Evolutionary conservation across 768 basidiomycete species (phyloP).

Genomic region (Suillus discolor): DNA sequence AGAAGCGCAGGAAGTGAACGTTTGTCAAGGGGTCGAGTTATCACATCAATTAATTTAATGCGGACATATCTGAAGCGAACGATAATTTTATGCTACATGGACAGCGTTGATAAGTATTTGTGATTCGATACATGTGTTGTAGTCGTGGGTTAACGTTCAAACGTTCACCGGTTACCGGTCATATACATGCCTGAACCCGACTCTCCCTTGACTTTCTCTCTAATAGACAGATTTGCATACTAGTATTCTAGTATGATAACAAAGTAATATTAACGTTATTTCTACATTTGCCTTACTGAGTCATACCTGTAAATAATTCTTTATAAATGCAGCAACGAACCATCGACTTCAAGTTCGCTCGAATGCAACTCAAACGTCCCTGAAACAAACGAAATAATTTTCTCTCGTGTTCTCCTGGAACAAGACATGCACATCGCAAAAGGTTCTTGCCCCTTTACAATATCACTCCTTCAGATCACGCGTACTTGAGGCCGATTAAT

Average conservation of each 20-base stretch:
- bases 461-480: not conserved
- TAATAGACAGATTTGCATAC: not conserved
- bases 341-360: not conserved
- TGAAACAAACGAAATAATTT: not conserved
- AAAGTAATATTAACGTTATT: not conserved
- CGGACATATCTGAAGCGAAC: not conserved
- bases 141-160: not conserved
- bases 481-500: no score
- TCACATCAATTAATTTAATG: conserved; percentile 1
- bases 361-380: not conserved
- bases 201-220: not conserved
- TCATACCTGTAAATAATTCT: not conserved
- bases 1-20: conserved; percentile 24
- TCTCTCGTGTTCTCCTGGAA: not conserved
- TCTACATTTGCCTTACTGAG: not conserved
- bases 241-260: not conserved
- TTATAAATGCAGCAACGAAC: not conserved
- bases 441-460: not conserved
- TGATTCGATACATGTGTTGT: not conserved
- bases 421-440: not conserved
- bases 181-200: not conserved
- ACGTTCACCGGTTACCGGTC: not conserved
- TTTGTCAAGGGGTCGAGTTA: conserved; percentile 17
- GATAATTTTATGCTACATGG: not conserved
- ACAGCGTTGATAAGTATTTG: not conserved